A percentile compares a stretch with the other conserved stretches of the same genome.
phyloP scores from a whole-genome alignment of 1,139 yeast species.

The Taphrina wiesneri region DNA sequence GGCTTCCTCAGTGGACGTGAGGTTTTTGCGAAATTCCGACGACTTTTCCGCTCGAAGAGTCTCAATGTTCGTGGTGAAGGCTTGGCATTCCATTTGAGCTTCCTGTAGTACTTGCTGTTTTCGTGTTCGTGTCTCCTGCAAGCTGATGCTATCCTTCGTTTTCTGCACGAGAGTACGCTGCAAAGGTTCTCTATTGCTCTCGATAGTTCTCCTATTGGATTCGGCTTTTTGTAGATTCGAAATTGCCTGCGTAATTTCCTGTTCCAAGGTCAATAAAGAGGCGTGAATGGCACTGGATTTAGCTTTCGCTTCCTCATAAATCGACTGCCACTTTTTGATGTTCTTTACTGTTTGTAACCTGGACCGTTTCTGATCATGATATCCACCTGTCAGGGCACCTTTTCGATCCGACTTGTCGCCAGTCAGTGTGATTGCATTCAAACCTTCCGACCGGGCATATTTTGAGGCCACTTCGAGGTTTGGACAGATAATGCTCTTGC shows the following conservation, averaged over 20 bases:
- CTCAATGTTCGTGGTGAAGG: conserved; percentile 41
- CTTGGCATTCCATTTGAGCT: conserved; percentile 44
- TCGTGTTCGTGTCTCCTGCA: conserved; percentile 31
- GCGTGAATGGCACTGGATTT: conserved; percentile 49
- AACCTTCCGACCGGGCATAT: conserved; percentile 60
- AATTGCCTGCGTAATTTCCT: conserved; percentile 51
- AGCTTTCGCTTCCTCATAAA: conserved; percentile 49
- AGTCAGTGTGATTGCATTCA: conserved; percentile 82
- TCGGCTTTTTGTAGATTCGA: conserved; percentile 54
- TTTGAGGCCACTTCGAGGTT: conserved; percentile 69
- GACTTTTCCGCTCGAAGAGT: conserved; percentile 56
- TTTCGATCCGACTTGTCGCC: conserved; percentile 84
- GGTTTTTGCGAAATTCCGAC: conserved; percentile 57
- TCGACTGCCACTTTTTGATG: conserved; percentile 56
- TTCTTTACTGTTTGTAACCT: conserved; percentile 68
- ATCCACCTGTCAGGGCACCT: conserved; percentile 91
- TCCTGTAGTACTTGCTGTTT: conserved; percentile 40
- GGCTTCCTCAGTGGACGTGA: conserved; percentile 53
- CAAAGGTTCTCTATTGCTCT: conserved; percentile 52
- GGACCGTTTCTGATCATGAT: conserved; percentile 65
- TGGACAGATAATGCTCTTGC: conserved; percentile 73
- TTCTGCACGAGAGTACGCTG: conserved; percentile 50
- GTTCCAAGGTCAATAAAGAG: conserved; percentile 50
- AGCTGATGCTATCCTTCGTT: conserved; percentile 49
- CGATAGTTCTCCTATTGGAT: conserved; percentile 50